Evolutionary conservation across 2,329 filamentous ascomycete species (phyloP), one percentile per base, ranked within the genome.

Genomic region (Ilyonectria destructans): DNA sequence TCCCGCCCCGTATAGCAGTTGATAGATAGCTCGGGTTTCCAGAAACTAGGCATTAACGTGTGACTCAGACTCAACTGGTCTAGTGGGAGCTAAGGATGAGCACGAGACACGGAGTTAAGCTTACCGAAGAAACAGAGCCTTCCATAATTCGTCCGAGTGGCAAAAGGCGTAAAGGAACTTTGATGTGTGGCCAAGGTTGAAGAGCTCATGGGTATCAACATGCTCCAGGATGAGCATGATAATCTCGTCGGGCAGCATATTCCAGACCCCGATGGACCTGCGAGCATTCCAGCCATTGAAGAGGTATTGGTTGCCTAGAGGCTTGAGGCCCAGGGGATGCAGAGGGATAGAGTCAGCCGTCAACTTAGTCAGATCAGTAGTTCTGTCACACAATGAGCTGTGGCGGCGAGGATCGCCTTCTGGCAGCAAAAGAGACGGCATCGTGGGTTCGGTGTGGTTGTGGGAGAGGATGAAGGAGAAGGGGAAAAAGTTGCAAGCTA

Each of bases 131-230:
- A 96, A 97, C 21, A 97, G 81, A 19, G 90, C 82, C 81, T 96
- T 95, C 96, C 96, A 98, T 40, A 98, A 80, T 75, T 98, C 96
- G 71, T 98, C 96, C 55, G 90, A 90, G 57, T 91, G 87, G 62
- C 92, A 93, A 78, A 96, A 97, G 1, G 95, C 95, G 85, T 95
- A 96, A 17, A 98, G 83, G 60, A 93, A 95, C 79, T 91, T 94
- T 85, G 95, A 97, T 6, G 95, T 93, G 62, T 88, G 88, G 9
- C 94, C 94, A 48, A 98, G 83, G 8, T 81, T 82, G 63, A 91
- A 81, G 59, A 98, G 83, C 59, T 86, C 84, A 10, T 80, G 75
- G 56, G 88, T 84, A 75, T 95, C 91, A 52, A 98, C 85, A 75
- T 85, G 89, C 79, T 98, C 96, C 69, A 98, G 82, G 17, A 97